These are phyloP conservation scores for Phytophthora podocarpi DNA, from an alignment of 352 stramenopile genomes.

Conservation along the genomic window DNA sequence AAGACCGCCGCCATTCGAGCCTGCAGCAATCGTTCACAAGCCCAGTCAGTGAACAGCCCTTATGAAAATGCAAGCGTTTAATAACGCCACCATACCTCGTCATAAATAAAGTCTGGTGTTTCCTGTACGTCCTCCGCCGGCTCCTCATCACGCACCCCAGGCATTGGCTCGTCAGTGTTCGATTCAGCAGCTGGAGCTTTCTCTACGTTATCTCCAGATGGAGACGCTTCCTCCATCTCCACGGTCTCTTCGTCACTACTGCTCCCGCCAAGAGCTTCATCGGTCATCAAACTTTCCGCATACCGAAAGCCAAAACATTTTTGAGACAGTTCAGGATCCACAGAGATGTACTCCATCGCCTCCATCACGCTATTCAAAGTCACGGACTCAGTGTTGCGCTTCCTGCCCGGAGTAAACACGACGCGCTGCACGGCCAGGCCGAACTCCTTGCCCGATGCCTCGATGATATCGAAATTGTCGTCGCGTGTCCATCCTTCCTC, in stretches of 20 bases:
- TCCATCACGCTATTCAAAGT: conserved; percentile 57
- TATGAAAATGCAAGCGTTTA: not conserved
- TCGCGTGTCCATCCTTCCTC: conserved; percentile 75
- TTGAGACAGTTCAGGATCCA: conserved; percentile 42
- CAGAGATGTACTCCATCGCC: conserved; percentile 64
- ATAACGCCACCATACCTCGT: conserved; percentile 69
- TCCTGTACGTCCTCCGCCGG: conserved; percentile 24
- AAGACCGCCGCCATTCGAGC: conserved; percentile 56
- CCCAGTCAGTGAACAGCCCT: not conserved
- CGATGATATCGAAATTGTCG: conserved; percentile 55
- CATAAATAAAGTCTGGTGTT: conserved; percentile 75
- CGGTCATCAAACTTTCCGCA: conserved; percentile 45
- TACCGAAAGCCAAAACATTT: conserved; percentile 82
- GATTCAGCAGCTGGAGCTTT: conserved; percentile 1
- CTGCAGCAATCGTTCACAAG: conserved; percentile 31
- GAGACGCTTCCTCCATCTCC: conserved; percentile 5
- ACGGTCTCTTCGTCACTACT: conserved; percentile 29
- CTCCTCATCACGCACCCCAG: conserved; percentile 15
- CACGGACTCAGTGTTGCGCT: conserved; percentile 22
- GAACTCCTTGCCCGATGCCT: conserved; percentile 44
- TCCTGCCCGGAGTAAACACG: conserved; percentile 40
- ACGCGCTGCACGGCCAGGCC: conserved; percentile 46
- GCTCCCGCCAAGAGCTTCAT: conserved; percentile 42
- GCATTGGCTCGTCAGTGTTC: conserved; percentile 26
- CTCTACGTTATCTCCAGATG: no score